A percentile compares a stretch with the other conserved stretches of the same genome.
phyloP scores from a whole-genome alignment of 352 stramenopile genomes.

The Blastocystis sp. region DNA sequence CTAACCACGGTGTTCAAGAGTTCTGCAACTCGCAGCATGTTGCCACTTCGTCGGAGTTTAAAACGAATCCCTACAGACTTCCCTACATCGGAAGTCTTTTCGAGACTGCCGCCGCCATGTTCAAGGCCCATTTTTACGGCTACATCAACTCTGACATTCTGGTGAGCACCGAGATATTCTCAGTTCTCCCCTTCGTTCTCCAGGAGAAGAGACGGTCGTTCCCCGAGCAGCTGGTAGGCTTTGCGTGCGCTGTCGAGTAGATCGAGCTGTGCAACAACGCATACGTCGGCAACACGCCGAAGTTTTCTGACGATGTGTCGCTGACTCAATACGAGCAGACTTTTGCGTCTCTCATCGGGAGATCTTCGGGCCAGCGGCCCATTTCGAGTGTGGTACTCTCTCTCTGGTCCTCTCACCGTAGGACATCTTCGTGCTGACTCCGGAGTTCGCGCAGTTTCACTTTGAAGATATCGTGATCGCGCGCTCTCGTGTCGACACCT shows the following conservation, averaged over 20 bases:
- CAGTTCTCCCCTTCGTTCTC: neutral
- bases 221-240: neutral
- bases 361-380: neutral
- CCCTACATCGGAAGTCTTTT: conserved; percentile 46
- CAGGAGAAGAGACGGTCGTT: neutral
- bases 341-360: neutral
- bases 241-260: neutral
- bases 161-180: neutral
- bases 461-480: conserved; percentile 26
- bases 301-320: neutral
- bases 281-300: neutral
- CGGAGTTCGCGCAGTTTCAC: neutral
- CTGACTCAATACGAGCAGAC: neutral
- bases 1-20: neutral
- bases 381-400: neutral
- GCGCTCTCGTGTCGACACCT: conserved; percentile 27
- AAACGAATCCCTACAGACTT: conserved; percentile 20
- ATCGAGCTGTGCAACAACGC: conserved; percentile 46
- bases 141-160: conserved; percentile 59
- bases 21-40: neutral
- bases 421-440: conserved; percentile 28
- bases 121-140: neutral
- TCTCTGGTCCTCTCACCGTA: neutral
- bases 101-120: neutral
- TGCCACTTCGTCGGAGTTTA: neutral